A percentile compares a stretch with the other conserved stretches of the same genome.
Evolutionary conservation across 1,139 yeast species (phyloP).

Genomic region (Candida anutae): DNA sequence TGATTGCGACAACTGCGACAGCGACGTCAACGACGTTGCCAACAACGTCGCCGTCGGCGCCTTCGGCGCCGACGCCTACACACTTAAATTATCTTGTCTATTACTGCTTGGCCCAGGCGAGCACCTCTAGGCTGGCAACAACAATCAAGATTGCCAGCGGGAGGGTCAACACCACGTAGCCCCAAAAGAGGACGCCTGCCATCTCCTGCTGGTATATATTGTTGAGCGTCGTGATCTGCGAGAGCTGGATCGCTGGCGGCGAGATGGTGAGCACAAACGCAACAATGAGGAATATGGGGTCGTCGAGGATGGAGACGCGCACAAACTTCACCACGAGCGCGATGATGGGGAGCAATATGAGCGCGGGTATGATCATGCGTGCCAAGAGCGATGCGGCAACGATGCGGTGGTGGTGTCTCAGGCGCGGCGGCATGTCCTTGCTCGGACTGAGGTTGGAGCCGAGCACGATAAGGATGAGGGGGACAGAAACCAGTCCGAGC

Average conservation of each 20-base stretch:
- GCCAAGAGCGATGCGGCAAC: conserved; percentile 63
- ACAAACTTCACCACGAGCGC: conserved; percentile 60
- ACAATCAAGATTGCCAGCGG: conserved; percentile 74
- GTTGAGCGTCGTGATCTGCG: conserved; percentile 75
- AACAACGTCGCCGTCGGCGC: no score
- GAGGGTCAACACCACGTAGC: conserved; percentile 66
- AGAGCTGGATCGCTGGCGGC: conserved; percentile 80
- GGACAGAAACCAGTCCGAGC: conserved; percentile 76
- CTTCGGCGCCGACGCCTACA: no score
- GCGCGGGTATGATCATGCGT: conserved; percentile 70
- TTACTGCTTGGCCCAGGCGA: conserved; percentile 38
- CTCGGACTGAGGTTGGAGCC: conserved; percentile 74
- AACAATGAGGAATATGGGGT: conserved; percentile 74
- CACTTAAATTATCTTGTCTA: no score
- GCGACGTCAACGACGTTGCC: no score
- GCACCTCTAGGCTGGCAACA: conserved; percentile 58
- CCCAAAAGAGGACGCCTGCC: conserved; percentile 86
- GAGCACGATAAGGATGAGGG: conserved; percentile 64
- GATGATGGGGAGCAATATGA: conserved; percentile 59
- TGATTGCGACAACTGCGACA: no score
- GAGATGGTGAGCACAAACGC: conserved; percentile 68
- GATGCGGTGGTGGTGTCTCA: conserved; percentile 50
- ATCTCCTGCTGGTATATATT: conserved; percentile 72
- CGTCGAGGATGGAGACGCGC: conserved; percentile 65
- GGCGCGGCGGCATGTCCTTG: conserved; percentile 55